phyloP scores from a whole-genome alignment of 805 yeast species.

The Cyberlindnera maritima region DNA sequence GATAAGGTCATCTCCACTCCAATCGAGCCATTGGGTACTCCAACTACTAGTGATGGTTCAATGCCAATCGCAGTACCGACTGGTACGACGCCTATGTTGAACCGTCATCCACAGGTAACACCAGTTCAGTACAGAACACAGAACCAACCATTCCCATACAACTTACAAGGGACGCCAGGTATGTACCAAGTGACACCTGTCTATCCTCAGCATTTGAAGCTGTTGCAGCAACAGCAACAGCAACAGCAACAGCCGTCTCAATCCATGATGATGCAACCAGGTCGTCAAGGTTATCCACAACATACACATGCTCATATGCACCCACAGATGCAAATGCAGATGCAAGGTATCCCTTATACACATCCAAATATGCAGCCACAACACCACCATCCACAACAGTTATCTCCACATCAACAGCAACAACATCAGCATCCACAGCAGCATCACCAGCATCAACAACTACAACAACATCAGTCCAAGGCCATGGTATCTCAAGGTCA shows the following conservation, averaged over 20 bases:
- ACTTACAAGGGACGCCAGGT: not conserved
- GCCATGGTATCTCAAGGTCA: not conserved
- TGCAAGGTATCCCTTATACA: not conserved
- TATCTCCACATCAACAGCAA: not conserved
- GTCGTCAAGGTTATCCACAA: not conserved
- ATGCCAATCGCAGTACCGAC: conserved; percentile 1
- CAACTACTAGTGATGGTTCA: too few species aligned
- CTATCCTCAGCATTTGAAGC: not conserved
- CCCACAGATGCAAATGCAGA: conserved; percentile 1
- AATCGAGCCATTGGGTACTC: not conserved
- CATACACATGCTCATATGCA: not conserved
- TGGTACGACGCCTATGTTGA: not conserved
- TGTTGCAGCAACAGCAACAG: not conserved
- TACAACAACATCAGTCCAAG: not conserved
- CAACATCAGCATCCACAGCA: not conserved
- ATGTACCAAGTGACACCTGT: not conserved
- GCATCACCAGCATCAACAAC: not conserved
- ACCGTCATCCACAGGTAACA: not conserved
- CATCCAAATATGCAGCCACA: not conserved
- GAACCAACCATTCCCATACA: not conserved
- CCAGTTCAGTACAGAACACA: conserved; percentile 1
- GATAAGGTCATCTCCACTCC: conserved; percentile 3
- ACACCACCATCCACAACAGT: not conserved
- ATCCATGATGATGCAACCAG: not conserved
- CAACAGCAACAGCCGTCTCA: not conserved